Evolutionary conservation across 345 rosid genomes (phyloP), one percentile per base, ranked within the genome.

Genomic region (Aquilaria malaccensis): DNA sequence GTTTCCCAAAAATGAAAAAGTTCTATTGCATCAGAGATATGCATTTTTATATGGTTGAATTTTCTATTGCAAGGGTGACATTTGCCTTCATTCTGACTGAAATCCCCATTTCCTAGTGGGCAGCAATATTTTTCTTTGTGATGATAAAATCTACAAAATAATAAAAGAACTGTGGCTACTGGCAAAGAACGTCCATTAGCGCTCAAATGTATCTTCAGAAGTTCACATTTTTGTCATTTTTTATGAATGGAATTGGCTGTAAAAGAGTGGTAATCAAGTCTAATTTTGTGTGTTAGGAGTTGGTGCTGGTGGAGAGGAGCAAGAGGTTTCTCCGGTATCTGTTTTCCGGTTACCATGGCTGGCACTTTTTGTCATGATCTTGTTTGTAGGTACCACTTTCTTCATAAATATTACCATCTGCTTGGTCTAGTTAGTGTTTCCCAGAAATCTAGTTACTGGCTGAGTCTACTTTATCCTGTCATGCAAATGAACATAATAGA

Each of bases 251-350:
- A 22, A 55, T 50, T 45, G 48, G 29, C 41, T 11, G 43, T 52
- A 53, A 50, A 58, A n/a, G 15, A 10, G 1, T 33, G 66, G 22
- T 70, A 12, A 4, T 60, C 22, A 55, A 14, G 6, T 45, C 50
- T 49, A 54, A 10, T 12, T 58, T 60, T 56, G 45, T 33, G 10
- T 33, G n/a, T 63, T 67, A 91, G 97, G 99, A 62, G 97, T 94
- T 73, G 97, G 97, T 70, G 99, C 96, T 50, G 99, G 97, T 61
- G 96, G 96, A 45, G 96, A 88, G 72, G 97, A 83, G 77, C 99
- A 88, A 70, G 73, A 77, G 73, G 75, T 86, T 63, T 77, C 93
- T 12, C 67, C 85, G 29, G 71, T 88, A 74, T 94, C 97, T 30
- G 70, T 86, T 60, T 76, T 90, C 50, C 96, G 86, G 79, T 75